Evolutionary conservation across 2,329 filamentous ascomycete species (phyloP), one percentile per base, ranked within the genome.

Genomic region (Diaporthe velutina): DNA sequence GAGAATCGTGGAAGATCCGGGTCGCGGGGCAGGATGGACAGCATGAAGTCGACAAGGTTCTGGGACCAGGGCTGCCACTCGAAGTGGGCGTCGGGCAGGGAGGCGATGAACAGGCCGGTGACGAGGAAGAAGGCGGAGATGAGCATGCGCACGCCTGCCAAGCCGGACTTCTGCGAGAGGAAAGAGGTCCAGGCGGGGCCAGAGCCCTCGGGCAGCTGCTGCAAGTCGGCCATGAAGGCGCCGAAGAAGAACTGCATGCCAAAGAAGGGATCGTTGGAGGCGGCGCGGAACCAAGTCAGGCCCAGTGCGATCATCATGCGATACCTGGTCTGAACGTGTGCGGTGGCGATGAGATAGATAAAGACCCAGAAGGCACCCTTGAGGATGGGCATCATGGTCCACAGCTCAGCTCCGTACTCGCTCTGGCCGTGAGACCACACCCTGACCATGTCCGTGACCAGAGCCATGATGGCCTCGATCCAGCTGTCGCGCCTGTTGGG

Each of bases 241-340:
- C 75, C 75, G 35, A 76, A 76, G 70, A 76, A 76, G 75, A 76
- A 76, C 30, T 76, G 75, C 75, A 76, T 76, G 75, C 75, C 75
- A 45, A 76, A 76, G 68, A 76, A 76, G 30, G 75, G 75, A 30
- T 76, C 75, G 75, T 76, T 76, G 61, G 75, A 57, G 61, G 68
- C 70, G 68, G 68, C 60, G n/a, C 75, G 75, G 73, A 74, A 76
- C 30, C 70, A 50, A 40, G 75, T 71, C 28, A 76, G 61, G 22
- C 55, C 55, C 22, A 76, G 68, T n/a, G 75, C 75, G 42, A 76
- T 74, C 68, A 76, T 74, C 75, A 76, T 76, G 17, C 75, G 73
- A 17, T 76, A 76, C 25, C 73, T 58, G 15, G 73, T 71, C 70
- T 74, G 73, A 4, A 76, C 75, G 40, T 76, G 67, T 50, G 75